Percentiles rank a stretch among this genome's conserved stretches.
These are phyloP conservation scores for Cucurbita pepo DNA, from an alignment of 306 rosid species.

Conservation along the genomic window DNA sequence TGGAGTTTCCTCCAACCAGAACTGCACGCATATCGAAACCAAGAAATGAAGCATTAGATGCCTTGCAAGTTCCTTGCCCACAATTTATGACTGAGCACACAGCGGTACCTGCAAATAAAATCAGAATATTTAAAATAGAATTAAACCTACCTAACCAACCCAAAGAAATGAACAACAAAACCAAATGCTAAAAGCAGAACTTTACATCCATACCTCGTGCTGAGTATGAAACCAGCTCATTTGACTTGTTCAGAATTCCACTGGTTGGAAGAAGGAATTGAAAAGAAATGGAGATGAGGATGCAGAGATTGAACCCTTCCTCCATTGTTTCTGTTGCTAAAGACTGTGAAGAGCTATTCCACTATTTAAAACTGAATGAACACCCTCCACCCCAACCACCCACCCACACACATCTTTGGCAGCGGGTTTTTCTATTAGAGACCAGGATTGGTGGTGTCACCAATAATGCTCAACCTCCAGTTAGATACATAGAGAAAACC, in stretches of 20 bases:
- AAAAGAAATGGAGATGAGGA: not conserved
- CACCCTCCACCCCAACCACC: not conserved
- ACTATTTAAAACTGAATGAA: not conserved
- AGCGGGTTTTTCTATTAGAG: not conserved
- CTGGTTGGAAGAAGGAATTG: conserved; percentile 8
- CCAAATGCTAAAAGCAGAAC: not conserved
- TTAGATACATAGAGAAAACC: not conserved
- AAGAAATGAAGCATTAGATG: conserved; percentile 11
- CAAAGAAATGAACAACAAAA: not conserved
- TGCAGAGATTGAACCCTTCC: not conserved
- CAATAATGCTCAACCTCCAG: not conserved
- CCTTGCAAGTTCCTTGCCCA: conserved; percentile 27
- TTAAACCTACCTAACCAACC: not conserved
- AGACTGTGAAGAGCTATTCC: not conserved
- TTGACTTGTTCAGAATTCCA: not conserved
- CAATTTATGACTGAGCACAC: conserved; percentile 14
- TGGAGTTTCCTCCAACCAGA: conserved; percentile 15
- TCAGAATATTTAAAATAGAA: not conserved
- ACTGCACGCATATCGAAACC: conserved; percentile 24
- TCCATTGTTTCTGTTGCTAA: conserved; percentile 3
- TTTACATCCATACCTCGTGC: not conserved
- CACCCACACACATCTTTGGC: too few relatives aligned
- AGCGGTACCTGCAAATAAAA: not conserved
- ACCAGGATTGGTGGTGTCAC: not conserved
- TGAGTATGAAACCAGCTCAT: not conserved